Percentiles rank a stretch among this genome's conserved stretches.
These are phyloP conservation scores for Artemisia annua DNA, from an alignment of 129 eudicot genomes.

Conservation along the genomic window DNA sequence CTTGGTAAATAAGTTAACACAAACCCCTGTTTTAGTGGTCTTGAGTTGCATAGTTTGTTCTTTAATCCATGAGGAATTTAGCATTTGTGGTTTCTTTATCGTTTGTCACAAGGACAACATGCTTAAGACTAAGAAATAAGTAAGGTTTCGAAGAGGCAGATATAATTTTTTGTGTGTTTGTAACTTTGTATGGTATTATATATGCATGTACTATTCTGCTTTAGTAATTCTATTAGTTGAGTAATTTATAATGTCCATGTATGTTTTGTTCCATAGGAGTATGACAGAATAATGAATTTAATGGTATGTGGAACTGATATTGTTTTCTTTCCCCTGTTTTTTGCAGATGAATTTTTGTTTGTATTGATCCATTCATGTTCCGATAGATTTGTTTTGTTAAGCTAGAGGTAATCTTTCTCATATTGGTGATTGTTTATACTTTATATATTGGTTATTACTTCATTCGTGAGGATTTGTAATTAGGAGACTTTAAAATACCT, in stretches of 20 bases:
- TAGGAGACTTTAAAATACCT: too few species aligned
- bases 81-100: background rate
- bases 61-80: constrained; percentile 1
- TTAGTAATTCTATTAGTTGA: constrained; percentile 8
- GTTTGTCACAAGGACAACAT: too few species aligned
- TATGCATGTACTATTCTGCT: background rate
- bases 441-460: background rate
- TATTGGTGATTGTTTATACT: background rate
- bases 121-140: constrained; percentile 7
- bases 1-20: too few species aligned
- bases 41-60: constrained; percentile 11
- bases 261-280: background rate
- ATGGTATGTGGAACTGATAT: background rate
- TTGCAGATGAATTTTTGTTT: background rate
- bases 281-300: background rate
- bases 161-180: background rate
- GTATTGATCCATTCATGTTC: constrained; percentile 1
- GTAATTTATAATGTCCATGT: background rate
- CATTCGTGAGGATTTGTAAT: too few species aligned
- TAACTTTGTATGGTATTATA: constrained; percentile 8
- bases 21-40: background rate
- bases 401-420: background rate
- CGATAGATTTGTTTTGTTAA: background rate
- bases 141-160: background rate
- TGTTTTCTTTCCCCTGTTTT: constrained; percentile 13